phyloP scores from a whole-genome alignment of 2,329 filamentous ascomycete genomes.

The Neonectria punicea region DNA sequence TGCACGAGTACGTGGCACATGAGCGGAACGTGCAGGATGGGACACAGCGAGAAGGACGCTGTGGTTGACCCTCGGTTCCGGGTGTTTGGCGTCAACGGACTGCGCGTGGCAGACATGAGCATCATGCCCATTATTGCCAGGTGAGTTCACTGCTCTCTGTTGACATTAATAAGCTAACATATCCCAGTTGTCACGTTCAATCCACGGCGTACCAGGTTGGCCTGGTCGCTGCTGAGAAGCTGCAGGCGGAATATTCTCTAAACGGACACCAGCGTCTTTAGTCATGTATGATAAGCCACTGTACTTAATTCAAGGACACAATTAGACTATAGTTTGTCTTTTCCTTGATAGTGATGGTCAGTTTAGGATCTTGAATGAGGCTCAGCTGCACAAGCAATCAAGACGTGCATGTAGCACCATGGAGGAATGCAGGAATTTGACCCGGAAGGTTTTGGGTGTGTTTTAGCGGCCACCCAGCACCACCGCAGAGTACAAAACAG shows the following conservation, averaged over 20 bases:
- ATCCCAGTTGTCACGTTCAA: constrained; percentile 24
- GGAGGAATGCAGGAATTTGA: no score
- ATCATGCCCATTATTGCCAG: constrained; percentile 55
- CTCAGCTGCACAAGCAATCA: no score
- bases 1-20: constrained; percentile 33
- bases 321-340: no score
- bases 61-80: constrained; percentile 52
- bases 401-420: no score
- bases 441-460: no score
- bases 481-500: no score
- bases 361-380: no score
- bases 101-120: constrained; percentile 63
- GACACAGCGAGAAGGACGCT: constrained; percentile 6
- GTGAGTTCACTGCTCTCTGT: background rate
- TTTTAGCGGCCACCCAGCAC: no score
- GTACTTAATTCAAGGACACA: no score
- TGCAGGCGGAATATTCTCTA: constrained; percentile 23
- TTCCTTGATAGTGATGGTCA: no score
- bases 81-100: constrained; percentile 58
- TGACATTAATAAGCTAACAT: background rate
- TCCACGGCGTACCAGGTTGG: constrained; percentile 33
- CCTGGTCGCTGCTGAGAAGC: constrained; percentile 32
- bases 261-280: constrained; percentile 23
- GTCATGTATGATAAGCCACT: no score
- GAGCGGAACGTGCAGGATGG: constrained; percentile 31